A percentile compares a stretch with the other conserved stretches of the same genome.
phyloP scores from a whole-genome alignment of 352 stramenopile genomes.

The Phytopythium montanum region DNA sequence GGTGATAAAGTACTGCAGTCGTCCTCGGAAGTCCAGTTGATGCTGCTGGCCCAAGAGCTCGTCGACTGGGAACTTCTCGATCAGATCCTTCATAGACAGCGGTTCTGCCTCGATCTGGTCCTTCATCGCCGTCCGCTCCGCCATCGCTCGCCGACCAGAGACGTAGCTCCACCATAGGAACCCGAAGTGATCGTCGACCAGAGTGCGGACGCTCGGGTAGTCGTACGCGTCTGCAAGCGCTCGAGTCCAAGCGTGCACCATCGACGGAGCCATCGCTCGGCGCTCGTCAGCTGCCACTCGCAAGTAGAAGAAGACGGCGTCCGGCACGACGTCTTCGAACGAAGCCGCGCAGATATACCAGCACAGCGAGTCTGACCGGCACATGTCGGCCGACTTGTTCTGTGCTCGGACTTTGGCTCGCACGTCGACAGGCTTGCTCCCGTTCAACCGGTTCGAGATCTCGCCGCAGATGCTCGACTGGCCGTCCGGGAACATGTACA shows the following conservation, averaged over 20 bases:
- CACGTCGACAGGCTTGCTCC: constrained; percentile 1
- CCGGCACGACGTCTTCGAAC: constrained; percentile 43
- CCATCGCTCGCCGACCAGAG: neutral
- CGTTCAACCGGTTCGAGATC: constrained; percentile 4
- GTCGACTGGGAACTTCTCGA: constrained; percentile 2
- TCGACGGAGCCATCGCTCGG: constrained; percentile 34
- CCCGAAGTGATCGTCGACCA: constrained; percentile 70
- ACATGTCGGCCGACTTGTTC: constrained; percentile 21
- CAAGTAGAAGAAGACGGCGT: constrained; percentile 48
- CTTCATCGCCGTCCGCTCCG: constrained; percentile 5
- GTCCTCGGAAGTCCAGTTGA: neutral
- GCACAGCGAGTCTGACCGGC: constrained; percentile 29
- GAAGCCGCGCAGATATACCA: constrained; percentile 69
- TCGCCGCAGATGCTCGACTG: constrained; percentile 3
- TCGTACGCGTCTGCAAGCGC: constrained; percentile 42
- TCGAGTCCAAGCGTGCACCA: constrained; percentile 41
- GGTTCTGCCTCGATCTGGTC: constrained; percentile 5
- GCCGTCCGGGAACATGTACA: constrained; percentile 82
- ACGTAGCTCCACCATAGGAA: constrained; percentile 44
- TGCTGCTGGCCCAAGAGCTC: constrained; percentile 8
- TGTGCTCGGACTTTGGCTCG: constrained; percentile 6
- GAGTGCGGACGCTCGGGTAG: constrained; percentile 32
- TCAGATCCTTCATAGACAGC: constrained; percentile 11
- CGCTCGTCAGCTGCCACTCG: constrained; percentile 33
- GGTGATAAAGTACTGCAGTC: constrained; percentile 12